Conservation (phyloP, 2,329 filamentous ascomycete species). For the Sordariomycetes sp. region DNA sequence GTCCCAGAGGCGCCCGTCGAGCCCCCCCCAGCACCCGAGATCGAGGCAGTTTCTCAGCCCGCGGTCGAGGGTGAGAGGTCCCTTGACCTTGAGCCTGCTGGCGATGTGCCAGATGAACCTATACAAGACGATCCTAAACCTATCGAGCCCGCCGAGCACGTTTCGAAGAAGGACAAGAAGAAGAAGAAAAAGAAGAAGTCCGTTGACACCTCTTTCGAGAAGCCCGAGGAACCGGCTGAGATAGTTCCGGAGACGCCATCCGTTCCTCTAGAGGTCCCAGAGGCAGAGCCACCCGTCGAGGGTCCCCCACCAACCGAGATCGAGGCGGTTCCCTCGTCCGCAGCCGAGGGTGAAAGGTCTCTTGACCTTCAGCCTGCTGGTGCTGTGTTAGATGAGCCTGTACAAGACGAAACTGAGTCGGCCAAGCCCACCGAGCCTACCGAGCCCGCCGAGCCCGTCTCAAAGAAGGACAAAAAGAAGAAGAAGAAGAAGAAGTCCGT, state of each 20-base stretch:
- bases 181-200: constrained; percentile 10
- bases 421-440: not conserved
- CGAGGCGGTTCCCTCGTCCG: not conserved
- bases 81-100: not conserved
- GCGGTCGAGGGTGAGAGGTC: not conserved
- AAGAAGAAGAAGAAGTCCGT: constrained; percentile 11
- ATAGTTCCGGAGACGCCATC: no score
- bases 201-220: constrained; percentile 7
- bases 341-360: not conserved
- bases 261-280: no score
- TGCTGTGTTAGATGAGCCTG: not conserved
- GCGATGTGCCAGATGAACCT: not conserved
- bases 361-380: not conserved
- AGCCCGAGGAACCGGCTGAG: not conserved
- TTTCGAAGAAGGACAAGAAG: constrained; percentile 8
- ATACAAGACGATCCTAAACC: not conserved
- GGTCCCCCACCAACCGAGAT: not conserved
- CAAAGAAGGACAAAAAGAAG: constrained; percentile 9
- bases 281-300: not conserved
- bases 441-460: not conserved
- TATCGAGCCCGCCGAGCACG: not conserved
- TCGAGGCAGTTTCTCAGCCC: not conserved
- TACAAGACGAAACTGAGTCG: no score
- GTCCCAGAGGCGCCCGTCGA: not conserved
- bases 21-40: not conserved